Conservation (phyloP, 2,329 filamentous ascomycete genomes). For the Fusarium sambucinum region DNA sequence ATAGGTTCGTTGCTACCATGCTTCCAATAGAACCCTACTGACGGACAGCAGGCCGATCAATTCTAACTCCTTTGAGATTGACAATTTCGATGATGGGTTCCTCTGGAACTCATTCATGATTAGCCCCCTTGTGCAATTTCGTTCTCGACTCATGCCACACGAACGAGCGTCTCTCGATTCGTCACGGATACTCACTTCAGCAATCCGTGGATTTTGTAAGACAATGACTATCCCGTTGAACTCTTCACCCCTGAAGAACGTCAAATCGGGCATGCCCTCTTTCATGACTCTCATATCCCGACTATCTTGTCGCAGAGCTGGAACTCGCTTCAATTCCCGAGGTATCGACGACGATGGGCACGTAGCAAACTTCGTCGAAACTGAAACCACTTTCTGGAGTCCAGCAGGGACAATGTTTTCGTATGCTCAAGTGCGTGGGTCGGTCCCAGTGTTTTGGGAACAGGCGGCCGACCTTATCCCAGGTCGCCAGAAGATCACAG, state of each 20-base stretch:
- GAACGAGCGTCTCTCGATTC: slow-evolving; percentile 85
- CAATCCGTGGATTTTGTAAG: slow-evolving; percentile 91
- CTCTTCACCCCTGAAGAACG: slow-evolving; percentile 75
- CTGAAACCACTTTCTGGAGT: slow-evolving; percentile 91
- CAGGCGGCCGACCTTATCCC: slow-evolving; percentile 89
- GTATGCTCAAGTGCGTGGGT: slow-evolving; percentile 92
- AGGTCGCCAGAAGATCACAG: slow-evolving; percentile 92
- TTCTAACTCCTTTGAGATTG: slow-evolving; percentile 84
- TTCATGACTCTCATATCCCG: slow-evolving; percentile 91
- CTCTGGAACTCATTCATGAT: slow-evolving; percentile 99
- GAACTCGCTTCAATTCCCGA: slow-evolving; percentile 95
- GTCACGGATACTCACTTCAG: slow-evolving; percentile 89
- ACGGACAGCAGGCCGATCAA: slow-evolving; percentile 72
- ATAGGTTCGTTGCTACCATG: slow-evolving; percentile 67
- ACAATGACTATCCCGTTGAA: slow-evolving; percentile 87
- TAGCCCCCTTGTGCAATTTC: slow-evolving; percentile 88
- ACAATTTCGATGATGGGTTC: slow-evolving; percentile 91
- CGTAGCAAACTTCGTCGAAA: slow-evolving; percentile 99
- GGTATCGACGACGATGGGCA: slow-evolving; percentile 98
- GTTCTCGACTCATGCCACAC: slow-evolving; percentile 79
- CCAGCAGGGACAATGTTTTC: slow-evolving; percentile 85
- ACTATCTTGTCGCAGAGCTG: slow-evolving; percentile 88
- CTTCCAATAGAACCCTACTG: slow-evolving; percentile 10
- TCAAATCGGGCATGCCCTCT: slow-evolving; percentile 79
- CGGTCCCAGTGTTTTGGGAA: slow-evolving; percentile 97